phyloP scores from a whole-genome alignment of 2,329 filamentous ascomycete species.

The Metarhizium rileyi region DNA sequence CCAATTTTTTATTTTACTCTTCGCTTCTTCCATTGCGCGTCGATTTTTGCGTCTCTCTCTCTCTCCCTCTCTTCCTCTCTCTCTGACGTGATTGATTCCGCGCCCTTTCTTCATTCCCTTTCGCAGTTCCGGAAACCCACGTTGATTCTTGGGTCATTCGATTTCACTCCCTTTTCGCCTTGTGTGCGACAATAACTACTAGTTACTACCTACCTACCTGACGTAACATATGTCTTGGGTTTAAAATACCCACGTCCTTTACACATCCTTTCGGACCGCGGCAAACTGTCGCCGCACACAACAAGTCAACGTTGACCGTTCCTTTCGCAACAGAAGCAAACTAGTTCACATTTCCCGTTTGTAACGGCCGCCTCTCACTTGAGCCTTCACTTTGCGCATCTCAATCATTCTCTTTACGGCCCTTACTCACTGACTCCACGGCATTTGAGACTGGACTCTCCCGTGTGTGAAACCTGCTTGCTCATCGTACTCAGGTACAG shows the following conservation, averaged over 20 bases:
- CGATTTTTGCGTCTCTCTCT: conserved; percentile 11
- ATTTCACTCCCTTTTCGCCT: not conserved
- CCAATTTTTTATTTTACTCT: conserved; percentile 8
- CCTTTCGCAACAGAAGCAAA: conserved; percentile 7
- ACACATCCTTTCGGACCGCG: not conserved
- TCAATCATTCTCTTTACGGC: conserved; percentile 3
- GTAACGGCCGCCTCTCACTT: not conserved
- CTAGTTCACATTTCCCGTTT: not conserved
- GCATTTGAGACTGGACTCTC: conserved; percentile 12
- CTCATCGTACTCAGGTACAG: not conserved
- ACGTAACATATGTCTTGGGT: too few relatives aligned
- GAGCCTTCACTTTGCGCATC: conserved; percentile 1
- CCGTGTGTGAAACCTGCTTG: not conserved
- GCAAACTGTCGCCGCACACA: not conserved
- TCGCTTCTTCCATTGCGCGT: conserved; percentile 15
- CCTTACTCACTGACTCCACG: not conserved
- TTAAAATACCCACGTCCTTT: not conserved
- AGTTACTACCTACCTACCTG: too few relatives aligned
- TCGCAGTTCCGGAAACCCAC: not conserved
- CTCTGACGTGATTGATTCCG: conserved; percentile 2
- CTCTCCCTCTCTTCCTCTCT: conserved; percentile 12
- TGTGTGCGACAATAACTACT: too few relatives aligned
- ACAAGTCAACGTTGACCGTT: conserved; percentile 21
- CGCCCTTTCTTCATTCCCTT: conserved; percentile 6
- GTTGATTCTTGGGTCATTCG: conserved; percentile 5